Conservation (phyloP, 129 eudicot species). For the Flaveria ramosissima region DNA sequence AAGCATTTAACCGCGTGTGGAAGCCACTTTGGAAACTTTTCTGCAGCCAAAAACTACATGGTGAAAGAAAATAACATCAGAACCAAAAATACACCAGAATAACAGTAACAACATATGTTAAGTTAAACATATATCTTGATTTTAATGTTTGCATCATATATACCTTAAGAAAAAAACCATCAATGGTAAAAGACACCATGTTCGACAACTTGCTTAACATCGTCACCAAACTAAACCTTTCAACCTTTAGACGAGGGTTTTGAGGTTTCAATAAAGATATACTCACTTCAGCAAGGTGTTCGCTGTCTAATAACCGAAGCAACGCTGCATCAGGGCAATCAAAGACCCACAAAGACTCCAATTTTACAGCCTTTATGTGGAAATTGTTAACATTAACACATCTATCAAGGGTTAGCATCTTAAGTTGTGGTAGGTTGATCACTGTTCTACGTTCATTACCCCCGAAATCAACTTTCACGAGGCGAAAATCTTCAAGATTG, state of each 20-base stretch:
- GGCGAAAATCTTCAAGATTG: neutral
- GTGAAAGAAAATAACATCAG: neutral
- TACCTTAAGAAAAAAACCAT: constrained; percentile 23
- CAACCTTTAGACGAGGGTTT: neutral
- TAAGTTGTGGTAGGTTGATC: constrained; percentile 24
- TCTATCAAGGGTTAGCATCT: neutral
- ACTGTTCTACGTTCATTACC: neutral
- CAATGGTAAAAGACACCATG: neutral
- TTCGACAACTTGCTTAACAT: constrained; percentile 6
- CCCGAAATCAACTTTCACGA: constrained; percentile 2
- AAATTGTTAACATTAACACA: constrained; percentile 20
- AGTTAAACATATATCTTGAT: neutral
- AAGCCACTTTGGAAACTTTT: constrained; percentile 22
- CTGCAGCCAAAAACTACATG: constrained; percentile 11
- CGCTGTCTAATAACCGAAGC: constrained; percentile 1
- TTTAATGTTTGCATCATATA: neutral
- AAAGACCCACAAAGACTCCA: neutral
- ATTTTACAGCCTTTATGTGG: constrained; percentile 7
- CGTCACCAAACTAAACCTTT: constrained; percentile 7
- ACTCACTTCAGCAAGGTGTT: neutral
- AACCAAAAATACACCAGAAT: neutral
- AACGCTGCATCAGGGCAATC: constrained; percentile 24
- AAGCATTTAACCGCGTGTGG: neutral
- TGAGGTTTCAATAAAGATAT: neutral
- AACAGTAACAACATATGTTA: neutral